A percentile compares a stretch with the other conserved stretches of the same genome.
phyloP scores from a whole-genome alignment of 2,329 filamentous ascomycete genomes.

The Beauveria medogensis region DNA sequence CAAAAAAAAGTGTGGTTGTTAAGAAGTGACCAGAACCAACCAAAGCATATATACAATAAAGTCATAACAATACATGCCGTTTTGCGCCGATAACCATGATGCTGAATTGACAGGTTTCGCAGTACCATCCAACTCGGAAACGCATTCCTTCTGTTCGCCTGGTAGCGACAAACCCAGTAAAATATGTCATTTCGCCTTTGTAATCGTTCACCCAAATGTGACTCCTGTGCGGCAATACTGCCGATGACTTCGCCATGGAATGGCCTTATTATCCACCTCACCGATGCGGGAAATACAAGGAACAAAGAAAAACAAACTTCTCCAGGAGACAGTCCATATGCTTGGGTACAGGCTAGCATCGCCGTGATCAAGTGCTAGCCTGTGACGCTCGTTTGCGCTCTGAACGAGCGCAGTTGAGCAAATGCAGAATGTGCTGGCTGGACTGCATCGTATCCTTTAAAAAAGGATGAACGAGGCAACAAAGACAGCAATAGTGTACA shows the following conservation, averaged over 20 bases:
- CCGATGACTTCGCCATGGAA: not conserved
- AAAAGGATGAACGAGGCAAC: constrained; percentile 29
- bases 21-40: not conserved
- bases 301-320: not conserved
- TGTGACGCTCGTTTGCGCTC: not conserved
- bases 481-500: constrained; percentile 43
- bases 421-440: not conserved
- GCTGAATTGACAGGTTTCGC: constrained; percentile 5
- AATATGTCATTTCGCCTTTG: constrained; percentile 6
- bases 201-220: constrained; percentile 6
- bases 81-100: constrained; percentile 10
- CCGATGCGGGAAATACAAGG: not conserved
- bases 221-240: not conserved
- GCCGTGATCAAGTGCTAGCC: not conserved
- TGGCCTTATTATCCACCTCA: not conserved
- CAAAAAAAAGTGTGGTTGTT: not conserved
- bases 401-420: not conserved
- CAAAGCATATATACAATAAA: constrained; percentile 5
- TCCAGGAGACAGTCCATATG: not conserved
- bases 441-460: not conserved
- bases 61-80: constrained; percentile 5
- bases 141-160: not conserved
- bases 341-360: not conserved
- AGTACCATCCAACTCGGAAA: constrained; percentile 4
- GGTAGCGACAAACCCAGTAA: not conserved